phyloP scores from a whole-genome alignment of 2,329 filamentous ascomycete species.

The Paraphoma sp. region DNA sequence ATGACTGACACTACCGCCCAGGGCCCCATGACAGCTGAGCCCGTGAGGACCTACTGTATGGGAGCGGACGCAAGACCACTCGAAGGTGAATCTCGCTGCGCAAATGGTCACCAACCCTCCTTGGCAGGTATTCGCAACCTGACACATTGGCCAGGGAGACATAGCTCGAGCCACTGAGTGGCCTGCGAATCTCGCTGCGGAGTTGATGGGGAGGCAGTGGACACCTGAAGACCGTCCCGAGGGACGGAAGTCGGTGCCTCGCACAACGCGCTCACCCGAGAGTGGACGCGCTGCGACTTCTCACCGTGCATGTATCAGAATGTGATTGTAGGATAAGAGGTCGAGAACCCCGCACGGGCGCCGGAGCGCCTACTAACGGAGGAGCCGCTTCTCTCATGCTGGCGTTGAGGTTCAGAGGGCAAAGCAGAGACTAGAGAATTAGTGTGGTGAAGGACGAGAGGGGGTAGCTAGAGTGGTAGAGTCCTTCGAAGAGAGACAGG shows the following conservation, averaged over 20 bases:
- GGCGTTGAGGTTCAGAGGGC: not conserved
- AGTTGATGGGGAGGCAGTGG: not conserved
- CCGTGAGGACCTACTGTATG: not conserved
- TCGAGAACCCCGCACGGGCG: not conserved
- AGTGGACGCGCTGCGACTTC: not conserved
- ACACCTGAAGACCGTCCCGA: constrained; percentile 1
- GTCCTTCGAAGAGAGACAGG: not conserved
- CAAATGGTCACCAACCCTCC: not conserved
- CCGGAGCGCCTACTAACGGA: not conserved
- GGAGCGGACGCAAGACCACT: not conserved
- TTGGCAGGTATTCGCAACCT: not conserved
- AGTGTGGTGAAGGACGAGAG: not conserved
- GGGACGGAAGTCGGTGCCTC: not conserved
- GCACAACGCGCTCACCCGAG: not conserved
- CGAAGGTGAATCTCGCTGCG: not conserved
- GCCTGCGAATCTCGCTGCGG: not conserved
- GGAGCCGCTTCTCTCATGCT: not conserved
- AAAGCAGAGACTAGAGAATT: not conserved
- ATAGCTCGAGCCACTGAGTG: not conserved
- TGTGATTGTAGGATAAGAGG: not conserved
- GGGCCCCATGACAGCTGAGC: not conserved
- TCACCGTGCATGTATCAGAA: not conserved
- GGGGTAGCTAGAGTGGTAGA: not conserved
- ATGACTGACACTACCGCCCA: not conserved
- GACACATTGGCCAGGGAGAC: not conserved